Evolutionary conservation across 306 rosid genomes (phyloP), one percentile per base, ranked within the genome.

Genomic region (Albizia julibrissin): DNA sequence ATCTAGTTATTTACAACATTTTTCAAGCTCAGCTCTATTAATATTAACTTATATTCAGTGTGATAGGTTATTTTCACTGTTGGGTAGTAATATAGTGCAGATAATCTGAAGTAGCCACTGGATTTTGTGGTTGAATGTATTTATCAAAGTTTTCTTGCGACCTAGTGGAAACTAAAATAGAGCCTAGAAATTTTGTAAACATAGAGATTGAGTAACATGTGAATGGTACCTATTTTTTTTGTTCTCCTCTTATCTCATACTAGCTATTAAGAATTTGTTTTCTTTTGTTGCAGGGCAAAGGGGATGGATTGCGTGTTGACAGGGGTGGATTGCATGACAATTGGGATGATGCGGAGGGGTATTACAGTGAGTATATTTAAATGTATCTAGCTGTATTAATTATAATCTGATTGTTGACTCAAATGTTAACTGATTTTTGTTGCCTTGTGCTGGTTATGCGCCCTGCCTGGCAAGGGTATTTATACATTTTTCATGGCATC

Each of bases 281-380:
- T 70, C 74, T 56, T 39, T 19, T 65, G 75, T 74, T 81, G 82
- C 89, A 96, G 99, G 97, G 96, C 3, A 93, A 89, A 86, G 95
- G 89, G 27, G 94, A 93, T 79, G 92, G 89, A 69, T 69, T 93
- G 73, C 87, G 73, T 67, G 76, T 96, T 83, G 99, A 96, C 79
- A 96, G 89, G 88, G 91, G 86, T 86, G 94, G 97, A 82, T 90
- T 92, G 79, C 91, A 84, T 83, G 99, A 96, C 85, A 96, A 96
- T 83, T 96, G 99, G 99, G 99, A 96, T 65, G 99, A 94, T 89
- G 97, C 98, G 49, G 99, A 96, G 87, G 99, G 99, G 11, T 96
- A 96, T 88, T 96, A 96, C 78, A 91, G 98, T 94, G 85, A 94
- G 97, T 90, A 37, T 68, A 65, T 72, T 79, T 21, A 39, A 33